Conservation (phyloP, 768 basidiomycete species). For the Pleurotus pulmonarius region DNA sequence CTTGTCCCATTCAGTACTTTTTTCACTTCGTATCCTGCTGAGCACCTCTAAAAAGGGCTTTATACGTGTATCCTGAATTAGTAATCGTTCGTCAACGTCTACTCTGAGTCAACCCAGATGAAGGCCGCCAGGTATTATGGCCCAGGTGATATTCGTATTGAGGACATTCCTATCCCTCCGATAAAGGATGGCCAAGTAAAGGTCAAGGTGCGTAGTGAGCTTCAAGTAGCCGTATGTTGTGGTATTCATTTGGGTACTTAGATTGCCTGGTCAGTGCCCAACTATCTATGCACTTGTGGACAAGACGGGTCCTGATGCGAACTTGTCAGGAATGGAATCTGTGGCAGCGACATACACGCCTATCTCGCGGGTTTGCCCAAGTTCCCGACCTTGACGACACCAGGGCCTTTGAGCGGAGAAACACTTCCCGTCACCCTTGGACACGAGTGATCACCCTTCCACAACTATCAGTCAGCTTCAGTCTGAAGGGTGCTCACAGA, state of each 20-base stretch:
- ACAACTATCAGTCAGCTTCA: not conserved
- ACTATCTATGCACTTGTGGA: too few relatives aligned
- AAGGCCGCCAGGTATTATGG: constrained; percentile 44
- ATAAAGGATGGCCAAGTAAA: constrained; percentile 35
- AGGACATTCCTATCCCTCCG: constrained; percentile 34
- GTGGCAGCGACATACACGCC: constrained; percentile 7
- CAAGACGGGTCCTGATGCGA: too few relatives aligned
- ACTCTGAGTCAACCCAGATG: constrained; percentile 21
- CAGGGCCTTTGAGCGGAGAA: constrained; percentile 1
- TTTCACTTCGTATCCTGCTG: too few relatives aligned
- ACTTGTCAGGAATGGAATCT: not conserved
- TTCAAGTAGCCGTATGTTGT: constrained; percentile 2
- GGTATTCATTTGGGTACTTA: constrained; percentile 6
- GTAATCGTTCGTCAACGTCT: too few relatives aligned
- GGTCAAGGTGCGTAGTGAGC: constrained; percentile 30
- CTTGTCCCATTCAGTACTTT: too few relatives aligned
- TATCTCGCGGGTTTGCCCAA: constrained; percentile 1
- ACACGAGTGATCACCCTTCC: constrained; percentile 2
- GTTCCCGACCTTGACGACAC: not conserved
- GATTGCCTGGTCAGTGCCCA: constrained; percentile 24
- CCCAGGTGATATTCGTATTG: constrained; percentile 38
- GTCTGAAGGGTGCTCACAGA: constrained; percentile 11
- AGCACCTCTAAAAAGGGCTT: too few relatives aligned
- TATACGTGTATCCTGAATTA: too few relatives aligned
- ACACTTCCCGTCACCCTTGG: constrained; percentile 4